phyloP scores from a whole-genome alignment of 1,284 basidiomycete genomes.

The Schizophyllum commune region DNA sequence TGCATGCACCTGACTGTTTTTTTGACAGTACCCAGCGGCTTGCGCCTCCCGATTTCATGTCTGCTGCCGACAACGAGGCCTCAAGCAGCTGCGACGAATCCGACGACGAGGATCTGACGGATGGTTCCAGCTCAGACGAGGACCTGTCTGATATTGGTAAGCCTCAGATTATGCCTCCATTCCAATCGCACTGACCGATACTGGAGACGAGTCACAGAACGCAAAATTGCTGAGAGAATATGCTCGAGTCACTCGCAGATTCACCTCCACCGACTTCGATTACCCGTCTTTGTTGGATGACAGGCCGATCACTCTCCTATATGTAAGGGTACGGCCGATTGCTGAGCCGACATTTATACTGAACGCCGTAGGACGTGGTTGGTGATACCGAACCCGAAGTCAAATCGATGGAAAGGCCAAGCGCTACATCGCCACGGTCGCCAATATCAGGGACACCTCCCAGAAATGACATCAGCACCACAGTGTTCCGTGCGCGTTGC shows the following conservation, averaged over 20 bases:
- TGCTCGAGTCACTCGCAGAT: neutral
- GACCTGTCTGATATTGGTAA: constrained; percentile 40
- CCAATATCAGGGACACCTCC: neutral
- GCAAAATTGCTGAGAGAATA: neutral
- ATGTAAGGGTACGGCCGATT: neutral
- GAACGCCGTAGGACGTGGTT: neutral
- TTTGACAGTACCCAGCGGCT: neutral
- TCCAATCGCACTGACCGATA: neutral
- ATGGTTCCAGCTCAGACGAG: constrained; percentile 43
- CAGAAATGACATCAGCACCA: neutral
- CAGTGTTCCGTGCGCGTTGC: neutral
- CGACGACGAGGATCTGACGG: constrained; percentile 61
- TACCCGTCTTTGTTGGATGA: neutral
- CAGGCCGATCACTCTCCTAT: neutral
- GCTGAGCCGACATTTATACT: neutral
- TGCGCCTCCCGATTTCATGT: no score
- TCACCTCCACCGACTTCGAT: neutral
- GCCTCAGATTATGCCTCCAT: neutral
- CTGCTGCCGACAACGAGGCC: constrained; percentile 35
- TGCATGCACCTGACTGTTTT: neutral
- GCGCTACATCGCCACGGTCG: neutral
- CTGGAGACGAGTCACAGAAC: neutral
- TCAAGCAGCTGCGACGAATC: constrained; percentile 70
- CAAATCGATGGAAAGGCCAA: neutral
- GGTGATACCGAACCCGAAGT: neutral